Evolutionary conservation across 176 grass and related monocot genomes (phyloP).

Genomic region (Pontederia paniculata): DNA sequence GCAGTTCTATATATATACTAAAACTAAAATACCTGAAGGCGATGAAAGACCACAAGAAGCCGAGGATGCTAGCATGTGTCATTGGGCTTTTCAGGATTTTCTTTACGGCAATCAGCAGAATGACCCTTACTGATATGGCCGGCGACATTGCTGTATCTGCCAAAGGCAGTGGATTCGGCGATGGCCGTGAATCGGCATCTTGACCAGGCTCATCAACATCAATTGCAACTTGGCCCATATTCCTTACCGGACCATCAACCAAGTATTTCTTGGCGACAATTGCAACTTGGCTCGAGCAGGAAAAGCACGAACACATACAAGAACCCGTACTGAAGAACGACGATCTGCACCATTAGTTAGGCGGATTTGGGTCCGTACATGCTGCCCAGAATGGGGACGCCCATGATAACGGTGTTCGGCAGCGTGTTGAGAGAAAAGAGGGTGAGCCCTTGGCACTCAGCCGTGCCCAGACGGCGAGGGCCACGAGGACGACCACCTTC

Average conservation of each 20-base stretch:
- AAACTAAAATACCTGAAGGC: too few relatives aligned
- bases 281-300: conserved; percentile 79
- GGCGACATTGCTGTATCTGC: too few relatives aligned
- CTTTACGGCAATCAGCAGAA: conserved; percentile 40
- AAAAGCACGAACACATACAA: conserved; percentile 71
- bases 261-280: too few relatives aligned
- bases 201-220: too few relatives aligned
- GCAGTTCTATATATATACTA: too few relatives aligned
- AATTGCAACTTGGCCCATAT: too few relatives aligned
- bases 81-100: conserved; percentile 56
- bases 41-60: conserved; percentile 46
- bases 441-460: conserved; percentile 52
- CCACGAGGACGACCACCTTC: conserved; percentile 43
- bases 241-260: too few relatives aligned
- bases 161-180: too few relatives aligned
- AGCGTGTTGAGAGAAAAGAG: conserved; percentile 65
- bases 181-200: too few relatives aligned
- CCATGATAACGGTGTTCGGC: conserved; percentile 90
- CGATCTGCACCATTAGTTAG: conserved; percentile 62
- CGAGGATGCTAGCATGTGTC: conserved; percentile 70
- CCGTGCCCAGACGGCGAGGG: conserved; percentile 43
- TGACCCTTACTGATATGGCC: conserved; percentile 24
- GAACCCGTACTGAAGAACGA: conserved; percentile 61
- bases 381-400: conserved; percentile 59
- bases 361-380: conserved; percentile 53